A percentile compares a stretch with the other conserved stretches of the same genome.
These are phyloP conservation scores for Penicillium hordei DNA, from an alignment of 2,329 filamentous ascomycete species.

Conservation along the genomic window DNA sequence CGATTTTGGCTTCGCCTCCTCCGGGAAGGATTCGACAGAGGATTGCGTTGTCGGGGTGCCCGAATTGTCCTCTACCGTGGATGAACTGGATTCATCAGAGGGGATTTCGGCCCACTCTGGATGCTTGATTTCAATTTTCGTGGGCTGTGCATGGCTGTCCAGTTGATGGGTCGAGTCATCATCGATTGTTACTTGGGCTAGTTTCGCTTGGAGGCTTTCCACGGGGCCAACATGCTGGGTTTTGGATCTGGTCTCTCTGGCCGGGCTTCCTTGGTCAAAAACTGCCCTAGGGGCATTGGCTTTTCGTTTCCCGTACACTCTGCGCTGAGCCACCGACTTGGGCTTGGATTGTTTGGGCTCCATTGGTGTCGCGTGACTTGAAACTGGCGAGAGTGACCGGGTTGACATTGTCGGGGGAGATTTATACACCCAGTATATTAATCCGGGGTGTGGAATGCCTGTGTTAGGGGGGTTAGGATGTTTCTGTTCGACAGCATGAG, in stretches of 20 bases:
- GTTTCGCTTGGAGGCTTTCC: constrained; percentile 26
- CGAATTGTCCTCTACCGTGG: neutral
- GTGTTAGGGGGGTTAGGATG: neutral
- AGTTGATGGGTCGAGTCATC: constrained; percentile 12
- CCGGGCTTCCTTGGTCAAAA: constrained; percentile 34
- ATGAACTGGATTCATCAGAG: neutral
- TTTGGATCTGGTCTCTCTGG: constrained; percentile 8
- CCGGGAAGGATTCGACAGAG: neutral
- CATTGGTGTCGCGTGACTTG: constrained; percentile 20
- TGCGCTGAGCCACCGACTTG: constrained; percentile 29
- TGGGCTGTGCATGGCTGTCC: neutral
- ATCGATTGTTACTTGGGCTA: constrained; percentile 30
- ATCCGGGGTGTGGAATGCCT: neutral
- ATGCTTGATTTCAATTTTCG: neutral
- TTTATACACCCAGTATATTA: neutral
- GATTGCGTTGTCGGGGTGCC: constrained; percentile 5
- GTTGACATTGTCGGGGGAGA: constrained; percentile 14
- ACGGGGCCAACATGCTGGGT: constrained; percentile 16
- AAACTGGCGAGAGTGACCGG: constrained; percentile 12
- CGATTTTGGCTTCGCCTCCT: constrained; percentile 7
- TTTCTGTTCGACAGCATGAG: neutral
- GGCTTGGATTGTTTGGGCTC: constrained; percentile 22
- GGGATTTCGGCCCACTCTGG: neutral
- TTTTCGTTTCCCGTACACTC: constrained; percentile 39
- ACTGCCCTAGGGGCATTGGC: constrained; percentile 38